Base-by-base conservation (phyloP, 2,329 filamentous ascomycete genomes). In the Lecanicillium sp. region DNA sequence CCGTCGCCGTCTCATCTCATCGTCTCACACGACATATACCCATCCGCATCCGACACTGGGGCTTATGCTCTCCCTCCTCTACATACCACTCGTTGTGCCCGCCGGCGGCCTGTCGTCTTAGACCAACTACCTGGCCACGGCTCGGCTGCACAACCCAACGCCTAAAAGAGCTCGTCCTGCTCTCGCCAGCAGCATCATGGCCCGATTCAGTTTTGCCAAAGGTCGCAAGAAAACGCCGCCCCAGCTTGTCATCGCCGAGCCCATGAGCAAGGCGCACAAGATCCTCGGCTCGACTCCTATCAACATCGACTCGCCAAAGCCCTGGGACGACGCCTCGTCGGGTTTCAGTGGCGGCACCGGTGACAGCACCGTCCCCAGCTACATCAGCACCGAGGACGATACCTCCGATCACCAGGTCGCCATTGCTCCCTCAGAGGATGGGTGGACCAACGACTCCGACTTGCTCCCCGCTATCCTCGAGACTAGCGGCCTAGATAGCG, bases 221-320 rank as follows among this genome's bases (percentile, higher is more conserved):
- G 68, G 73, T 44, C 71, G 73, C 51, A 70, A 65, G 50, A 77
- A 73, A 29, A 42, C 58, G 30, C 51, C 63, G 9, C 54, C 60
- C 55, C 29, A 56, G 57, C 21, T 57, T 57, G 24, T 57, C 56
- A 14, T 62, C 8, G 58, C 63, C n/a, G 62, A 64, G 29, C 66
- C 69, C 2, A 63, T 73, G 55, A 74, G 70, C 50, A 78, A 78
- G 57, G 74, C 71, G 1, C 73, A 77, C 54, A 73, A 70, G 55
- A 67, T 78, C 14, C 59, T 78, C 32, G 75, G 74, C 20, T 68
- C 69, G 4, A 65, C 67, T 21, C 68, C 69, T 5, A 63, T 74
- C 55, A 72, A 63, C 54, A 63, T 69, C 51, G 70, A 73, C 52
- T 59, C 66, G 8, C 54, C 61, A 4, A 54, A 60, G 32, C 54